These are phyloP conservation scores for Orbilia oligospora DNA, from an alignment of 2,329 filamentous ascomycete genomes.

Conservation along the genomic window DNA sequence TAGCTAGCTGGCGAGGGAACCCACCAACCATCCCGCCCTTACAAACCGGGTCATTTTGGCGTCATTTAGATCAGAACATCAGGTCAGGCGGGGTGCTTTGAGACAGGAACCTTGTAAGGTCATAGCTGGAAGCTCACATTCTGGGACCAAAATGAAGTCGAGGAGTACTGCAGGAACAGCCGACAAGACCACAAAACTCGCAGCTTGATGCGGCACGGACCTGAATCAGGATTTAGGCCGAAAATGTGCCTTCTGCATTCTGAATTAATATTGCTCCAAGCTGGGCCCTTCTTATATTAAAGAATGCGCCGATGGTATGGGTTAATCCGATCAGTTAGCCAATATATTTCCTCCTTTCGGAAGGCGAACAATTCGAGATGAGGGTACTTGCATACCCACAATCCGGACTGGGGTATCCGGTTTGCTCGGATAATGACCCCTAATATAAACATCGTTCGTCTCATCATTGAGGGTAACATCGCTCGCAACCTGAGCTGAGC, in stretches of 20 bases:
- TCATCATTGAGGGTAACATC: constrained; percentile 19
- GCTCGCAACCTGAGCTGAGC: neutral
- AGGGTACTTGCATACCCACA: constrained; percentile 11
- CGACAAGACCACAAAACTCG: constrained; percentile 50
- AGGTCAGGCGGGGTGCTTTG: constrained; percentile 41
- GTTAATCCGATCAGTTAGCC: constrained; percentile 23
- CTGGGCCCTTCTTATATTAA: constrained; percentile 27
- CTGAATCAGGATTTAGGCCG: constrained; percentile 27
- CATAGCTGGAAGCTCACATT: constrained; percentile 44
- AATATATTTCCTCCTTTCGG: constrained; percentile 30
- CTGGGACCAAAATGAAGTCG: constrained; percentile 43
- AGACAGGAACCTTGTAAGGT: constrained; percentile 30
- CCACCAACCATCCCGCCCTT: constrained; percentile 33
- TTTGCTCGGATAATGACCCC: constrained; percentile 13
- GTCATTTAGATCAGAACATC: constrained; percentile 52
- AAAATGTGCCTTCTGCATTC: constrained; percentile 23
- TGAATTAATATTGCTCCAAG: constrained; percentile 6
- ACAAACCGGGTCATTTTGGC: constrained; percentile 59
- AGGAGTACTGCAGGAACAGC: constrained; percentile 61
- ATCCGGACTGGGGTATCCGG: constrained; percentile 5
- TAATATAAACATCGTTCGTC: constrained; percentile 9
- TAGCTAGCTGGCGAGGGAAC: constrained; percentile 36
- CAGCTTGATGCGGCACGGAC: constrained; percentile 55
- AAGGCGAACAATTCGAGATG: constrained; percentile 30
- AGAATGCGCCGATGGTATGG: constrained; percentile 23